Evolutionary conservation across 495 filamentous ascomycete genomes (phyloP), one percentile per base, ranked within the genome.

Genomic region (Neurospora sp.): DNA sequence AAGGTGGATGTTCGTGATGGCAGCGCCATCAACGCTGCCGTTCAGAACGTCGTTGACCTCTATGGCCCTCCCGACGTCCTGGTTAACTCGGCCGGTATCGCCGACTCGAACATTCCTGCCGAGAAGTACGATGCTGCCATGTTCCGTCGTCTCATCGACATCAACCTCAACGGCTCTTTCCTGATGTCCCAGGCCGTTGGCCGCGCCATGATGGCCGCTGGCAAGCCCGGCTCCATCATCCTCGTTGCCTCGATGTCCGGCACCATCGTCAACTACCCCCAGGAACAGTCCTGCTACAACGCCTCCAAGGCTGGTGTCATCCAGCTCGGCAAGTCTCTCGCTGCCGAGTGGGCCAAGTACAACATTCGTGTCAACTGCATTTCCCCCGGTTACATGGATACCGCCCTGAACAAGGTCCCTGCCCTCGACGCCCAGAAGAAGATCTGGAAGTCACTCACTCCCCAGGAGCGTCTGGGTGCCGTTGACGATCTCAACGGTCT

Each of bases 61-160:
- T 89, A 90, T 73, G 91, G 88, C 70, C 82, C 87, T 6, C 84
- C 93, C 20, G 88, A 94, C 72, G 90, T 94, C 31, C 83, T 94
- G 18, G 87, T 96, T 82, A 94, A 93, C 82, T 91, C 92, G 71
- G 94, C 93, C 40, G 93, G 94, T 75, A 93, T 96, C 72, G 92
- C 93, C 74, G 91, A 94, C 71, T 85, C 84, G 80, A 86, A 85
- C 80, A 85, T 87, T 80, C 81, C 83, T 74, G 84, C 83, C 42
- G 79, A 84, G 88, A 88, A 83, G 31, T 86, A 86, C 77, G 84
- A 86, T 79, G 80, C 83, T 4, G 91, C 91, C 72, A 91, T 88
- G 82, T 94, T 92, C 84, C 87, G 89, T 70, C 87, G 87, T 74
- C 84, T 93, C 14, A 89, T 94, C 75, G 90, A 92, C 76, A 92